Evolutionary conservation across 2,329 filamentous ascomycete genomes (phyloP).

Genomic region (Sporothrix euskadiensis): DNA sequence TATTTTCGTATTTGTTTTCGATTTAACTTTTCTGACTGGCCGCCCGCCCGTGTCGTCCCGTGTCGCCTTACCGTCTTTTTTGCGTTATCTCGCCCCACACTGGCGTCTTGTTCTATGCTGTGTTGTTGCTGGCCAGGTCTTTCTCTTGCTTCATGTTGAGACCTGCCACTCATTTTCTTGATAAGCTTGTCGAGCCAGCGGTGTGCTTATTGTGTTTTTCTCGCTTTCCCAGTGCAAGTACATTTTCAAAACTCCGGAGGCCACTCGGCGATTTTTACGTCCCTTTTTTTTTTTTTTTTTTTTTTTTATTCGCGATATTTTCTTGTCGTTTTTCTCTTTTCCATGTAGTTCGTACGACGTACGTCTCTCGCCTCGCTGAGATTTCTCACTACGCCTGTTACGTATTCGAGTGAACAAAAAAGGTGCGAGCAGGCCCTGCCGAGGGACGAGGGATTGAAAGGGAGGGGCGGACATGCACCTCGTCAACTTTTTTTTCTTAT

Average conservation of each 20-base stretch:
- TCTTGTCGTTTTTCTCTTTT: not conserved
- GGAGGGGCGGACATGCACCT: slow-evolving; percentile 6
- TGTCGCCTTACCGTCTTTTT: slow-evolving; percentile 27
- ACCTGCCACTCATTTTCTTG: not conserved
- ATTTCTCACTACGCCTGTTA: slow-evolving; percentile 14
- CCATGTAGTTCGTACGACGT: too few species aligned
- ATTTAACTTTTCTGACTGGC: not conserved
- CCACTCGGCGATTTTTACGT: not conserved
- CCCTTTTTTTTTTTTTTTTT: not conserved
- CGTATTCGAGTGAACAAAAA: slow-evolving; percentile 13
- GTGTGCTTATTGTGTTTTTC: not conserved
- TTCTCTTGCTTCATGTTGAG: not conserved
- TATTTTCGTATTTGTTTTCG: slow-evolving; percentile 18
- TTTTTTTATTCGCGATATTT: not conserved
- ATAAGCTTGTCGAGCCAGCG: not conserved
- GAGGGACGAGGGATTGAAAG: slow-evolving; percentile 5
- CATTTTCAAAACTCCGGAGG: not conserved
- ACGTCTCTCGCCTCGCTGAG: not conserved
- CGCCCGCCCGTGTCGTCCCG: slow-evolving; percentile 19
- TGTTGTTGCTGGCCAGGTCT: slow-evolving; percentile 1
- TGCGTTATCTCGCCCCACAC: slow-evolving; percentile 26
- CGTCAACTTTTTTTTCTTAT: not conserved
- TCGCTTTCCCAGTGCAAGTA: not conserved
- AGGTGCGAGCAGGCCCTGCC: slow-evolving; percentile 4
- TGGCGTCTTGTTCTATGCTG: slow-evolving; percentile 20